Base-by-base conservation (phyloP, 2,329 filamentous ascomycete genomes). In the Botrytis hyacinthi region DNA sequence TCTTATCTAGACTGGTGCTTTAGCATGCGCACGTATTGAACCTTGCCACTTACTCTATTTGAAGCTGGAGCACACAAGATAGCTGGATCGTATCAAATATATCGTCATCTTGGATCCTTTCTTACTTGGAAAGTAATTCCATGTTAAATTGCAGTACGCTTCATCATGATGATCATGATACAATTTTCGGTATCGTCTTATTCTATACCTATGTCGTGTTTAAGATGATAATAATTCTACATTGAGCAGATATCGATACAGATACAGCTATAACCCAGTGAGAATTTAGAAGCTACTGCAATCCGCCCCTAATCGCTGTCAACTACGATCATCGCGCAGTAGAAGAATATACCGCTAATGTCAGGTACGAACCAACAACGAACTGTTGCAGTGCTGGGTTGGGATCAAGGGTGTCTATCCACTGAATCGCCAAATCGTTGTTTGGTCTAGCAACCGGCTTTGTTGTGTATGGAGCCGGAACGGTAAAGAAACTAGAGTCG, bases 321-420 rank as follows among this genome's bases (percentile, higher is more conserved):
- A 73, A 69, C 59, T 57, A 67, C 73, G 73, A 74, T 74, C 73
- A 72, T 74, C 69, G 69, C 69, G 69, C 69, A 61, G 51, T 48
- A 32, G 44, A 62, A 74, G 48, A 67, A n/a, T 62, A n/a, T 40
- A 62, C 73, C 73, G 70, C 73, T 77, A 77, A 75, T 76, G 75
- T 57, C 76, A 77, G 76, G 76, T 77, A 77, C 76, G 73, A 75
- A 73, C 68, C 68, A 73, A 60, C 68, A 68, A 67, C 73, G 71
- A 68, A 63, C 66, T 75, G 66, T 69, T 44, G 48, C 57, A 42
- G 48, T 73, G 22, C 70, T 72, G 40, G 65, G 54, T 57, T 29
- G 48, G 57, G 59, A 57, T 67, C 70, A 59, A 67, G 70, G 70
- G 48, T 72, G 35, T 59, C n/a, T n/a, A 66, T 54, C 61, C 40